Evolutionary conservation across 129 eudicot species (phyloP).

Genomic region (Artemisia annua): DNA sequence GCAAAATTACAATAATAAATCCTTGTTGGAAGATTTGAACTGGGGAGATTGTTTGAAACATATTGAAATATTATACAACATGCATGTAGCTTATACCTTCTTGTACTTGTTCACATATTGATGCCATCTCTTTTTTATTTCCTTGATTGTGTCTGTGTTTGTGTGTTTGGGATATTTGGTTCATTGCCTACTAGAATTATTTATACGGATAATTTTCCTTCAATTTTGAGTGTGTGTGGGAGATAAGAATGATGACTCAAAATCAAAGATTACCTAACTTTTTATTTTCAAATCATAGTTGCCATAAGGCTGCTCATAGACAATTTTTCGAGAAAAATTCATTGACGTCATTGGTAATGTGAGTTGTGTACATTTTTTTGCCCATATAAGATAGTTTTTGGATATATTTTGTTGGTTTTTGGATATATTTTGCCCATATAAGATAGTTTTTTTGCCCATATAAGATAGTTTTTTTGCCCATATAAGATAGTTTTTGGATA

Average conservation of each 20-base stretch:
- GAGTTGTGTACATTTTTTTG: too few species aligned
- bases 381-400: too few species aligned
- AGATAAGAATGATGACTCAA: background rate
- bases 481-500: too few species aligned
- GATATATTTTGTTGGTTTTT: too few species aligned
- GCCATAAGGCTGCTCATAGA: background rate
- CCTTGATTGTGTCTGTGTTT: background rate
- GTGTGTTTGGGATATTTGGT: background rate
- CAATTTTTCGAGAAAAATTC: too few species aligned
- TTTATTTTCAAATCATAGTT: background rate
- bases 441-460: too few species aligned
- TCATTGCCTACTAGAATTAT: background rate
- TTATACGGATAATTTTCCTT: background rate
- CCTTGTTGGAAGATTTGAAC: background rate
- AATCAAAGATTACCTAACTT: background rate
- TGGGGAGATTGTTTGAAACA: background rate
- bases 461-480: too few species aligned
- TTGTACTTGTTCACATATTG: background rate
- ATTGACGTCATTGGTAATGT: too few species aligned
- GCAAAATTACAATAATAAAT: conserved; percentile 6
- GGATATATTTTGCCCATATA: too few species aligned
- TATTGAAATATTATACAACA: too few species aligned
- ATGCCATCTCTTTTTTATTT: background rate
- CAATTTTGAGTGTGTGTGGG: background rate
- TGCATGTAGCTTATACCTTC: background rate